Base-by-base conservation (phyloP, 2,329 filamentous ascomycete genomes). In the Torrubiella hemipterigena region DNA sequence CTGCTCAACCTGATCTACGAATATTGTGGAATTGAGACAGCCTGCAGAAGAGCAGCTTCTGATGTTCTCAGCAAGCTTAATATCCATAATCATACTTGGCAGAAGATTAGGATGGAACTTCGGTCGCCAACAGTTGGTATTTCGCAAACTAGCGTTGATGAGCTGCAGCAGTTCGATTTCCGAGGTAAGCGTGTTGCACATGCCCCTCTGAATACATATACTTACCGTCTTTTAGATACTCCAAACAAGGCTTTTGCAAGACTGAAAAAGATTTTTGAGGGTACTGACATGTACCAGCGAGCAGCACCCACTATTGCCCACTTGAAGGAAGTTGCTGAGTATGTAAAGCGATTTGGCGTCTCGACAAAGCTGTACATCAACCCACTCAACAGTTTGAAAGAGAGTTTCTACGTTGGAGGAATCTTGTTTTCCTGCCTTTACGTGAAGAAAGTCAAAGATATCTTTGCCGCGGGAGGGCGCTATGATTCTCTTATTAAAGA, bases 401-500 rank as follows among this genome's bases (percentile, higher is more conserved):
- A 95, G 49, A 81, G 79, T 34, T 95, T 96, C 50, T 98, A 91
- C 53, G 65, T 73, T 13, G 81, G 81, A 1, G 87, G 87, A 7
- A 65, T 96, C 17, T 63, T 96, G 26, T 96, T 98, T 50, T 83
- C 93, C 38, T 95, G 86, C 46, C 60, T 95, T 3, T 85, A 87
- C 40, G 89, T 96, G 50, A 77, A 73, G 38, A 93, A 85, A 50
- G 72, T 79, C 38, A 77, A 73, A 43, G 81, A 91, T 43, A 83
- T 96, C 0, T 85, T 96, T 47, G 91, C 89, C 6, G 91, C 87
- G 19, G 91, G 93, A 30, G 91, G 91, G 3, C 75, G 91, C 29
- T 98, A 98, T 50, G 93, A 98, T 51, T 75, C 76, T 29, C 61
- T 98, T 14, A 89, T 98, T 41, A 77, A 77, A 49, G 82, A 93